A percentile compares a stretch with the other conserved stretches of the same genome.
These are phyloP conservation scores for Bonia amplexicaulis DNA, from an alignment of 176 grass and related monocot genomes.

Conservation along the genomic window DNA sequence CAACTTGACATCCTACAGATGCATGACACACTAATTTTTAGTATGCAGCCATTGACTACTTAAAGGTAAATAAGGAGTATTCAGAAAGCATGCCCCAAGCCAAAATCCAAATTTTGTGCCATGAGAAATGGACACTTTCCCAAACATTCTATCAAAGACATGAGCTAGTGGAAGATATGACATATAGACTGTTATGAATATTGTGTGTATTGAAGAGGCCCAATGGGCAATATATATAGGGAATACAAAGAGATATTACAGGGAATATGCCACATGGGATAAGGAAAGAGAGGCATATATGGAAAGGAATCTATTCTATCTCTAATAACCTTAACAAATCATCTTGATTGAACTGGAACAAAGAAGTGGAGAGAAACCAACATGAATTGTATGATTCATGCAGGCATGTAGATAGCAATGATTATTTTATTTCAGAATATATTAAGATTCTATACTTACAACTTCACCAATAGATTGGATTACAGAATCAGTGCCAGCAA, in stretches of 20 bases:
- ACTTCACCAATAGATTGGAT: conserved; percentile 42
- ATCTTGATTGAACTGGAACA: conserved; percentile 52
- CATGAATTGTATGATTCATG: conserved; percentile 5
- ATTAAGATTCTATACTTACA: conserved; percentile 34
- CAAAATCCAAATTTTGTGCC: conserved; percentile 86
- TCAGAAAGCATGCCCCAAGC: conserved; percentile 62
- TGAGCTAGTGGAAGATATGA: conserved; percentile 97
- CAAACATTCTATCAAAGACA: conserved; percentile 82
- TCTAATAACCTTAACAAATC: no score
- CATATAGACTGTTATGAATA: no score
- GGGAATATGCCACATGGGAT: no score
- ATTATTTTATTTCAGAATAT: neutral
- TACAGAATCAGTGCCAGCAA: conserved; percentile 46
- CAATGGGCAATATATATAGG: no score
- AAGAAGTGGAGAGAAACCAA: neutral
- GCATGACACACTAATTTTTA: conserved; percentile 1
- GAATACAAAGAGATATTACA: no score
- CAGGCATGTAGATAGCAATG: neutral
- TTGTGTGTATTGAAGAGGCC: no score
- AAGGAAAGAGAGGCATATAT: no score
- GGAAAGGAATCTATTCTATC: no score
- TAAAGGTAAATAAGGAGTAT: conserved; percentile 22
- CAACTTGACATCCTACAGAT: conserved; percentile 62
- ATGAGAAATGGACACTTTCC: conserved; percentile 79
- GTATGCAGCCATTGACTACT: conserved; percentile 1